Evolutionary conservation across 352 stramenopile species (phyloP), one percentile per base, ranked within the genome.

Genomic region (Globisporangium splendens): DNA sequence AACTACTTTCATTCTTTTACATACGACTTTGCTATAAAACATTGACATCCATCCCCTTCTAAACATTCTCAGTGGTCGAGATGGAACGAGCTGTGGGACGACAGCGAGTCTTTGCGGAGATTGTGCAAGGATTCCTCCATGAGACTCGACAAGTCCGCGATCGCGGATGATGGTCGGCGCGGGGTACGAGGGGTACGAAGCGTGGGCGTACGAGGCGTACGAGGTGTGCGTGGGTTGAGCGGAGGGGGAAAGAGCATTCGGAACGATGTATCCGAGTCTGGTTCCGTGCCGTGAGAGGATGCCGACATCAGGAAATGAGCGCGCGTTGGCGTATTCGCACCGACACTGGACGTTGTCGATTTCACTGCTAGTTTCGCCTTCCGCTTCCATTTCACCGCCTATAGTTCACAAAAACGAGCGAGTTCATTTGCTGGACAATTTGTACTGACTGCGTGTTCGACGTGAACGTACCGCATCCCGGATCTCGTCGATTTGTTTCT

Each of bases 41-140:
- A 35, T 35, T 8, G 28, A 31, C 24, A 31, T 43, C 8, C 2
- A 13, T 43, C 11, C 38, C 14, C 1, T 43, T 43, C 11, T 43
- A 3, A 18, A 1, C 3, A 18, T 3, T 44, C 17, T 48, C 43
- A 55, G 5, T 38, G 51, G 21, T 31, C 59, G 28, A 59, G 50
- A 14, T 43, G 28, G 38, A 60, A 55, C 22, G 46, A 20, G 22
- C 24, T 21, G 41, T 46, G 46, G 1, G 50, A 44, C 0, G 52
- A 28, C 18, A 74, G 31, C 8, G 68, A 42, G 43, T 89, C 78
- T 21, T 81, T 88, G 6, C 77, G 76, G 22, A 92, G 71, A 41
- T 66, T 81, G 2, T 83, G 68, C 20, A 93, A 66, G 13, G 81
- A 91, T 18, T 90, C 71, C 53, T 93, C 79, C 84, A 93, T 91